Percentiles rank a stretch among this genome's conserved stretches.
phyloP scores from a whole-genome alignment of 2,329 filamentous ascomycete genomes.

The Graphilbum fragrans region DNA sequence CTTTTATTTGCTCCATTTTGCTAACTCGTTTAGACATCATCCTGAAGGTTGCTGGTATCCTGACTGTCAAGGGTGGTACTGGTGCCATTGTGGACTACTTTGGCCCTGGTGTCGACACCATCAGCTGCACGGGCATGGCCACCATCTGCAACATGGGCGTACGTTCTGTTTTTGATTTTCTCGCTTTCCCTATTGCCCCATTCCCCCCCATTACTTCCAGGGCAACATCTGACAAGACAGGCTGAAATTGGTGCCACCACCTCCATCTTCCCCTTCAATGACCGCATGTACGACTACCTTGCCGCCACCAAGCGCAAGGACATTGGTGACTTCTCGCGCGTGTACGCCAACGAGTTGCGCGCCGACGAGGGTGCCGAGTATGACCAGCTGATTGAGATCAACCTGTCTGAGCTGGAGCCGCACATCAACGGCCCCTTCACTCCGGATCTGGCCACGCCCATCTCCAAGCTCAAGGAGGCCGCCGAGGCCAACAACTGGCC shows the following conservation, averaged over 20 bases:
- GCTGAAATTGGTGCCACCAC: constrained; percentile 78
- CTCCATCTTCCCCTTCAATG: constrained; percentile 94
- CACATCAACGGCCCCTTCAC: constrained; percentile 99
- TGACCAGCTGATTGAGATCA: constrained; percentile 91
- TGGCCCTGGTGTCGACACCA: constrained; percentile 55
- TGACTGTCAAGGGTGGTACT: constrained; percentile 96
- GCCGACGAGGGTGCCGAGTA: constrained; percentile 89
- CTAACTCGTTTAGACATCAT: constrained; percentile 60
- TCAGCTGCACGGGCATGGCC: constrained; percentile 78
- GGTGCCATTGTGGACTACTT: constrained; percentile 77
- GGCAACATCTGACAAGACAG: too few relatives aligned
- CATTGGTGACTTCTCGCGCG: constrained; percentile 81
- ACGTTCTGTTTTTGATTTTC: constrained; percentile 17
- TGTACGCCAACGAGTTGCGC: constrained; percentile 74
- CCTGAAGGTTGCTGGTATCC: constrained; percentile 89
- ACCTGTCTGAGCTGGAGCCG: constrained; percentile 88
- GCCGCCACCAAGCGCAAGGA: constrained; percentile 77
- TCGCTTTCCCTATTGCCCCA: too few relatives aligned
- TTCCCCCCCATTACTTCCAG: too few relatives aligned
- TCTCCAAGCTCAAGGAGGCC: constrained; percentile 92
- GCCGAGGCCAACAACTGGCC: constrained; percentile 95
- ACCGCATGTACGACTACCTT: constrained; percentile 95
- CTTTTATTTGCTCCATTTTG: constrained; percentile 1
- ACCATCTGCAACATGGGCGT: constrained; percentile 63
- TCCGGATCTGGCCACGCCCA: constrained; percentile 91